Conservation (phyloP, 192 early-diverging fungal species). For the Linderina pennispora region DNA sequence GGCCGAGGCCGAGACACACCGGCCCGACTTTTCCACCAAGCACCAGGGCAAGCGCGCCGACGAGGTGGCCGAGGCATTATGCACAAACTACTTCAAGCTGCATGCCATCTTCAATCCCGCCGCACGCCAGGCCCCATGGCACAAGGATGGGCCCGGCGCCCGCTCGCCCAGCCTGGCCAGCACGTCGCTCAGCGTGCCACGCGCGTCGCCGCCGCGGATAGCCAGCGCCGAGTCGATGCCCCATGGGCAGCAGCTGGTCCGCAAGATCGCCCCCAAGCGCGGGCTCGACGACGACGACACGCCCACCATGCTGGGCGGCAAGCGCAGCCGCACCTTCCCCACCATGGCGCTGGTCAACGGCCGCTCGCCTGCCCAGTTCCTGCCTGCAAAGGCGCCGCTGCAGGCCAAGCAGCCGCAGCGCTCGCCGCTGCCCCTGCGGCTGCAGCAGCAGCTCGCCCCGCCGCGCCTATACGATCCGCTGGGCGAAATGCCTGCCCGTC, state of each 20-base stretch:
- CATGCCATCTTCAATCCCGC: constrained; percentile 35
- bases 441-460: constrained; percentile 6
- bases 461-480: no score
- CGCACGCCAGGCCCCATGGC: no score
- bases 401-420: neutral
- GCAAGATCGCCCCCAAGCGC: constrained; percentile 45
- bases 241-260: neutral
- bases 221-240: constrained; percentile 27
- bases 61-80: constrained; percentile 36
- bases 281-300: constrained; percentile 15
- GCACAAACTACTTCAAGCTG: constrained; percentile 33
- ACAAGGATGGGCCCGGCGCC: no score
- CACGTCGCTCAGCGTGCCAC: constrained; percentile 19
- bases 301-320: constrained; percentile 24
- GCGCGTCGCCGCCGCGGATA: constrained; percentile 26
- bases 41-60: constrained; percentile 30
- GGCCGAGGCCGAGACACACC: constrained; percentile 24
- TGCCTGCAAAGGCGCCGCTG: constrained; percentile 2
- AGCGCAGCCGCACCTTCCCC: constrained; percentile 44
- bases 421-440: neutral
- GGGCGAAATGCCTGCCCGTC: constrained; percentile 11
- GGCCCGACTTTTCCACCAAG: constrained; percentile 14
- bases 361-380: constrained; percentile 7
- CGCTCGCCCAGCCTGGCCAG: neutral
- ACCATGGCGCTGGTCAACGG: constrained; percentile 15